Evolutionary conservation across 805 yeast species (phyloP), one percentile per base, ranked within the genome.

Genomic region (Nematodospora valgi): DNA sequence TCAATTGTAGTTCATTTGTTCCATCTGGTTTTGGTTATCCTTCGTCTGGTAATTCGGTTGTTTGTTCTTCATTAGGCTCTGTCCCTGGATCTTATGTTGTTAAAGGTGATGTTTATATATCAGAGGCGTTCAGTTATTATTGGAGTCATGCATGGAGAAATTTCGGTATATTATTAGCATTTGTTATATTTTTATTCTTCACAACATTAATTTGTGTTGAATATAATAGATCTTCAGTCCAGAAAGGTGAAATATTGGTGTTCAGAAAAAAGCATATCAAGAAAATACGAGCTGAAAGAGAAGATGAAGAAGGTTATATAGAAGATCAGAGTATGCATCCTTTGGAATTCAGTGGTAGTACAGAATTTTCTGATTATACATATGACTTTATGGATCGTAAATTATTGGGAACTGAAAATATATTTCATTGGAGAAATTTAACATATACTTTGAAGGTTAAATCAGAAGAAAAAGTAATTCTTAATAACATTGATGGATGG

Each of bases 221-320:
- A 52, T 59, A 49, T 43, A 76, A 77, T 47, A 72, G 70, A 50
- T 78, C 81, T 52, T 76, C 84, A 3, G 68, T 71, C 64, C 84
- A 78, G 56, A 77, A 77, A 58, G 89, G 89, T 66, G 89, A 82
- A 56, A 68, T 82, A 21, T 59, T 80, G 41, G 67, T 82, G 17
- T 82, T 77, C 65, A 78, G 74, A 49, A 58, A 59, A 29, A 58
- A 72, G 2, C 62, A 75, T 34, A 59, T 78, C 52, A 64, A 54
- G 32, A 70, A 69, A 49, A 69, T 59, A 46, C 76, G 73, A 46
- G 53, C 63, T 30, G 41, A 14, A 8, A 51, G 45, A 28, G 22
- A 27, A 4, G 30, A 37, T 19, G 43, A 46, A 21, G 25, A 38
- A 17, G 18, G n/a, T 11, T 13, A 27, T 20, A 14, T 17, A 8